These are phyloP conservation scores for Zygosaccharomyces pseudobailii DNA, from an alignment of 1,139 yeast genomes.

Conservation along the genomic window DNA sequence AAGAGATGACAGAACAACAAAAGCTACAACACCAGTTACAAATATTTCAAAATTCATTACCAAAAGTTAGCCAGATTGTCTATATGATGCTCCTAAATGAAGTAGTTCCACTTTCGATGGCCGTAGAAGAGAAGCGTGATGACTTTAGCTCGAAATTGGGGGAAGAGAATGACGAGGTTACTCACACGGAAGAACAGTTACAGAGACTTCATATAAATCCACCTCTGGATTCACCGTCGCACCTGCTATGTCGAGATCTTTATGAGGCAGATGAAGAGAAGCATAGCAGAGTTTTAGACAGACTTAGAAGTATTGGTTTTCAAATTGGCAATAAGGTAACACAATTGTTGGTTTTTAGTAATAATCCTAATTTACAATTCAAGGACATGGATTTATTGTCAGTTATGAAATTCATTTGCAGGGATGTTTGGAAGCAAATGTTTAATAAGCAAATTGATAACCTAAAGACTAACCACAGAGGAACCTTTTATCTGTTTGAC, in stretches of 20 bases:
- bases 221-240: conserved; percentile 18
- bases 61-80: conserved; percentile 27
- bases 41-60: conserved; percentile 31
- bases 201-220: conserved; percentile 8
- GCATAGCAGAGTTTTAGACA: conserved; percentile 52
- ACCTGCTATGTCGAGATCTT: conserved; percentile 22
- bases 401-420: conserved; percentile 85
- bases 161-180: conserved; percentile 42
- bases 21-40: conserved; percentile 28
- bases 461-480: conserved; percentile 84
- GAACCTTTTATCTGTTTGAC: conserved; percentile 34
- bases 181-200: conserved; percentile 14
- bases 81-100: conserved; percentile 58
- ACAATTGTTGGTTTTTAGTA: conserved; percentile 63
- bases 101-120: conserved; percentile 62
- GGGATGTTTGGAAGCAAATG: conserved; percentile 81
- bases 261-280: conserved; percentile 22
- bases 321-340: conserved; percentile 70
- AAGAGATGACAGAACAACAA: conserved; percentile 22
- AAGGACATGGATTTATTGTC: conserved; percentile 62
- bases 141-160: conserved; percentile 6
- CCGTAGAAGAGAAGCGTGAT: conserved; percentile 19
- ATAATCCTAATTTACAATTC: conserved; percentile 40
- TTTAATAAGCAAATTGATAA: conserved; percentile 89
- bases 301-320: conserved; percentile 68